phyloP scores from a whole-genome alignment of 2,329 filamentous ascomycete species.

The Aspergillus uvarum region DNA sequence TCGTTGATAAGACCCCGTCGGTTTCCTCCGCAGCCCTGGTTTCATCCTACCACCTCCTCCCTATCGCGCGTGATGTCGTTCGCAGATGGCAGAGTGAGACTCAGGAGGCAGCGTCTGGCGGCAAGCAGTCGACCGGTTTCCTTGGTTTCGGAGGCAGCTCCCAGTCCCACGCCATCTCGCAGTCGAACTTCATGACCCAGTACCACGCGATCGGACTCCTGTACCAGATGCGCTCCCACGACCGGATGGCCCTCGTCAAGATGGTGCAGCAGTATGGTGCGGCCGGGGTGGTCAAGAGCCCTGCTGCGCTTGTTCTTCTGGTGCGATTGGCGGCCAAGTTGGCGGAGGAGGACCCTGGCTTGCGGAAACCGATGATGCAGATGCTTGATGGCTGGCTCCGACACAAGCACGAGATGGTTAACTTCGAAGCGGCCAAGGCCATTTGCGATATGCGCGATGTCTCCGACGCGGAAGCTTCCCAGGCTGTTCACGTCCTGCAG shows the following conservation, averaged over 20 bases:
- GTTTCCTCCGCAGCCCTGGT: slow-evolving; percentile 95
- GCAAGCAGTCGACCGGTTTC: slow-evolving; percentile 86
- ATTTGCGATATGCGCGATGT: slow-evolving; percentile 95
- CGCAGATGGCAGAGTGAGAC: slow-evolving; percentile 98
- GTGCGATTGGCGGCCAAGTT: slow-evolving; percentile 90
- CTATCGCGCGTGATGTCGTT: slow-evolving; percentile 92
- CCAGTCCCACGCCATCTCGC: slow-evolving; percentile 67
- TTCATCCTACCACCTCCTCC: slow-evolving; percentile 95
- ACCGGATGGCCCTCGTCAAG: slow-evolving; percentile 97
- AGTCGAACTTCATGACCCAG: slow-evolving; percentile 96
- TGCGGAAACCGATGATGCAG: slow-evolving; percentile 95
- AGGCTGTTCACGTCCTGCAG: slow-evolving; percentile 92
- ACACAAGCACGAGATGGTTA: slow-evolving; percentile 99
- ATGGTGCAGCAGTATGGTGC: slow-evolving; percentile 99
- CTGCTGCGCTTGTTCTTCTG: slow-evolving; percentile 86
- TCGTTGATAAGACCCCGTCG: slow-evolving; percentile 97
- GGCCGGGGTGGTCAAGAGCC: slow-evolving; percentile 89
- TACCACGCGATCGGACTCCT: slow-evolving; percentile 97
- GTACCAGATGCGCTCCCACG: slow-evolving; percentile 96
- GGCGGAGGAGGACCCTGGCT: slow-evolving; percentile 84
- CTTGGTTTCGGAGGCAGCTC: slow-evolving; percentile 84
- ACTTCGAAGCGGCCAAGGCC: slow-evolving; percentile 97
- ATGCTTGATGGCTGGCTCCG: slow-evolving; percentile 93
- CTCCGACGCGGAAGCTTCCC: slow-evolving; percentile 83
- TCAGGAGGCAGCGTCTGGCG: slow-evolving; percentile 88